These are phyloP conservation scores for Lumnitzera racemosa DNA, from an alignment of 345 rosid species.

Conservation along the genomic window DNA sequence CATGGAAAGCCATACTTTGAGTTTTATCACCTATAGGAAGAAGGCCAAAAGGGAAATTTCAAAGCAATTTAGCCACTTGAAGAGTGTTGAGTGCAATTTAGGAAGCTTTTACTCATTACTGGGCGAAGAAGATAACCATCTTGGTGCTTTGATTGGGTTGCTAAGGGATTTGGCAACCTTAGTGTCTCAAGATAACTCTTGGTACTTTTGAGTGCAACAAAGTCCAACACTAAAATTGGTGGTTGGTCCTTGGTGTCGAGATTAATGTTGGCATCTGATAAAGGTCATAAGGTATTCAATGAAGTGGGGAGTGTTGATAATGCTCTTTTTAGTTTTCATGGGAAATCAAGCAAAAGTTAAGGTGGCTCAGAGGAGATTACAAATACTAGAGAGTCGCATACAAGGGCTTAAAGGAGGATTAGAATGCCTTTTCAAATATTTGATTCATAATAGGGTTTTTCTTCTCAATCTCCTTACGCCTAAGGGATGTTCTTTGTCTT, in stretches of 20 bases:
- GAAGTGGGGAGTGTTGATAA: conserved; percentile 38
- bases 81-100: conserved; percentile 24
- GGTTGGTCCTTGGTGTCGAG: conserved; percentile 40
- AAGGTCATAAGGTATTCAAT: conserved; percentile 20
- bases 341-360: conserved; percentile 6
- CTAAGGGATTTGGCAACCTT: conserved; percentile 29
- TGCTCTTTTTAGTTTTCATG: conserved; percentile 13
- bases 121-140: conserved; percentile 13
- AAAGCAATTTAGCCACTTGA: conserved; percentile 33
- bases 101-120: conserved; percentile 2
- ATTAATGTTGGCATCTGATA: conserved; percentile 21
- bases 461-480: conserved; percentile 41
- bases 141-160: conserved; percentile 14
- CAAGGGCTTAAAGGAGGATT: conserved; percentile 25
- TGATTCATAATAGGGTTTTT: conserved; percentile 37
- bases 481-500: background rate
- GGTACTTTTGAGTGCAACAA: conserved; percentile 28
- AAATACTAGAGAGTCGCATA: conserved; percentile 24
- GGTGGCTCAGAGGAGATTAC: conserved; percentile 20
- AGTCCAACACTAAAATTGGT: conserved; percentile 12
- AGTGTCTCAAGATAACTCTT: conserved; percentile 33
- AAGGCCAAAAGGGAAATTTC: conserved; percentile 38
- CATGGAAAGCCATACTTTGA: conserved; percentile 25
- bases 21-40: conserved; percentile 49
- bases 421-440: conserved; percentile 28